Percentiles rank a stretch among this genome's conserved stretches.
phyloP scores from a whole-genome alignment of 1,139 yeast species.

The Pneumocystis jirovecii region DNA sequence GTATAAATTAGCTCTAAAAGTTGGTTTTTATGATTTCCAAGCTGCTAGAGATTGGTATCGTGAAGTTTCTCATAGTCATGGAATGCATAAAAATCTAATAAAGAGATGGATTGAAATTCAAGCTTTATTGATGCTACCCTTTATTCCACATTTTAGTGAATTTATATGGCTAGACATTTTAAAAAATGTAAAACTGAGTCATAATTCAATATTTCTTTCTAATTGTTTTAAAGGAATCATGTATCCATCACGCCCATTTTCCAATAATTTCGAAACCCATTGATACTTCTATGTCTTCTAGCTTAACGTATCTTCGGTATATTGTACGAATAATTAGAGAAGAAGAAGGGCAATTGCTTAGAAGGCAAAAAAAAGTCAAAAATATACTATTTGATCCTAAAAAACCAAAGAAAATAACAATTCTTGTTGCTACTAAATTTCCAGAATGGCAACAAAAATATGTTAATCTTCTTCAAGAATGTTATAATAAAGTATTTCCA shows the following conservation, averaged over 20 bases:
- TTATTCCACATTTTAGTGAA: slow-evolving; percentile 94
- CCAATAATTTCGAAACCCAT: slow-evolving; percentile 59
- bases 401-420: slow-evolving; percentile 55
- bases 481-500: slow-evolving; percentile 35
- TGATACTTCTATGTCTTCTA: slow-evolving; percentile 24
- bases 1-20: slow-evolving; percentile 79
- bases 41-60: slow-evolving; percentile 92
- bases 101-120: slow-evolving; percentile 72
- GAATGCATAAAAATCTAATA: slow-evolving; percentile 74
- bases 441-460: slow-evolving; percentile 94
- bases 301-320: background rate
- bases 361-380: slow-evolving; percentile 80
- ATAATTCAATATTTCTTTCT: background rate
- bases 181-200: slow-evolving; percentile 25
- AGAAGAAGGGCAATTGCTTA: slow-evolving; percentile 62
- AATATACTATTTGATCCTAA: slow-evolving; percentile 56
- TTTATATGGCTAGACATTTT: slow-evolving; percentile 73
- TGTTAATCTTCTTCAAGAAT: slow-evolving; percentile 66
- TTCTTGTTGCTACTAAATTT: slow-evolving; percentile 66
- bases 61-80: slow-evolving; percentile 44
- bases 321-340: background rate
- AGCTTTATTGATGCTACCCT: slow-evolving; percentile 70
- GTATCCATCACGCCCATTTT: slow-evolving; percentile 64
- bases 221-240: slow-evolving; percentile 23
- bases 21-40: slow-evolving; percentile 87